A percentile compares a stretch with the other conserved stretches of the same genome.
Evolutionary conservation across 371 early-diverging fungal genomes (phyloP).

Genomic region (Mucor indicus): DNA sequence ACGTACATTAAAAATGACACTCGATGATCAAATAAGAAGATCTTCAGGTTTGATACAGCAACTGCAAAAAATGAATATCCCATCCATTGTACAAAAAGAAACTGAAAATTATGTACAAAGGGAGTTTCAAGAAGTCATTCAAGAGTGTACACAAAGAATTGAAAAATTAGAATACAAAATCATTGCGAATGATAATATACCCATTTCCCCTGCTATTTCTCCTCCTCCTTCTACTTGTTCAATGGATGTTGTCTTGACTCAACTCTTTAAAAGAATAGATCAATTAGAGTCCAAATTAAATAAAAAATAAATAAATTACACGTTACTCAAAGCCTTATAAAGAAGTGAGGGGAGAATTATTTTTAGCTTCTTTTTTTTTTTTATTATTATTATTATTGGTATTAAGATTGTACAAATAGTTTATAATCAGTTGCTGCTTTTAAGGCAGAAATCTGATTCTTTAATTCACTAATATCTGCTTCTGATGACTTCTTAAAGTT

Average conservation of each 20-base stretch:
- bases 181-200: conserved; percentile 5
- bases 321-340: conserved; percentile 4
- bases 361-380: no score
- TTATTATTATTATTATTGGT: neutral
- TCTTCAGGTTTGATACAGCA: conserved; percentile 73
- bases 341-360: neutral
- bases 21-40: conserved; percentile 76
- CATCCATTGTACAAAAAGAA: neutral
- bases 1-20: conserved; percentile 49
- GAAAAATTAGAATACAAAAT: conserved; percentile 19
- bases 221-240: conserved; percentile 4
- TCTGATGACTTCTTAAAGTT: conserved; percentile 32
- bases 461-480: conserved; percentile 41
- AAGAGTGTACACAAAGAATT: conserved; percentile 25
- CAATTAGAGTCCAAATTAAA: conserved; percentile 32
- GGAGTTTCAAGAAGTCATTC: conserved; percentile 15
- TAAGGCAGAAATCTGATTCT: conserved; percentile 50
- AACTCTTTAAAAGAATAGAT: conserved; percentile 33
- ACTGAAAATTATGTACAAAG: conserved; percentile 31
- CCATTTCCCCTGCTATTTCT: conserved; percentile 14
- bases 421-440: conserved; percentile 35
- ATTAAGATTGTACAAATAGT: conserved; percentile 17
- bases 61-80: conserved; percentile 58
- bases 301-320: conserved; percentile 1
- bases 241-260: conserved; percentile 14